Percentiles rank a stretch among this genome's conserved stretches.
phyloP scores from a whole-genome alignment of 2,329 filamentous ascomycete species.

The Colletotrichum aenigma region DNA sequence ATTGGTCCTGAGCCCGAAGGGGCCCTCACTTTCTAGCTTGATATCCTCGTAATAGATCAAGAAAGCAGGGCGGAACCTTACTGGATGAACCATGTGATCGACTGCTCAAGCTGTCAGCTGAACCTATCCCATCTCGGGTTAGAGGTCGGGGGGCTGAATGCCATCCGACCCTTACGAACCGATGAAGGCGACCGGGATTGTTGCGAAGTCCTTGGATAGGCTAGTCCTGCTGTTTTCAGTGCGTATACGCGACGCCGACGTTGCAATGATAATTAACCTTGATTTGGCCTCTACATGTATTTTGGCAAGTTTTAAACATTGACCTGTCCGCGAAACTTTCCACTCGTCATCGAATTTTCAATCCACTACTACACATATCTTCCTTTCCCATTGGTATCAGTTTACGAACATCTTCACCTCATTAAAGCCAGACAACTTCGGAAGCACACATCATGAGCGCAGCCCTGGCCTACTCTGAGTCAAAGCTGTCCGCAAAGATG shows the following conservation, averaged over 20 bases:
- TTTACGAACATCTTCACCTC: background rate
- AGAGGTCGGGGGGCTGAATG: background rate
- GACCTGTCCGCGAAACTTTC: background rate
- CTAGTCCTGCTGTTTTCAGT: background rate
- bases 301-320: background rate
- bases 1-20: background rate
- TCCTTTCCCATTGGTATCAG: background rate
- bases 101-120: background rate
- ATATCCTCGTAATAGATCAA: background rate
- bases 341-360: background rate
- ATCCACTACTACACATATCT: background rate
- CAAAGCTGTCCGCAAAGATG: background rate
- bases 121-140: background rate
- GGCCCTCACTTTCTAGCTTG: background rate
- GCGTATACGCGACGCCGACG: background rate
- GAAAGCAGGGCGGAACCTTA: background rate
- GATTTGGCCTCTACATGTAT: background rate
- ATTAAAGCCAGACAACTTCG: background rate
- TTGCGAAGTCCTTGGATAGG: background rate
- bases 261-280: background rate
- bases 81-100: background rate
- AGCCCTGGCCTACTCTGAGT: background rate
- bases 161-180: background rate
- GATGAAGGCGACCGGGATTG: background rate
- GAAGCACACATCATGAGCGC: background rate